A percentile compares a stretch with the other conserved stretches of the same genome.
Conservation (phyloP, 2,329 filamentous ascomycete genomes). For the Aspergillus novoparasiticus region DNA sequence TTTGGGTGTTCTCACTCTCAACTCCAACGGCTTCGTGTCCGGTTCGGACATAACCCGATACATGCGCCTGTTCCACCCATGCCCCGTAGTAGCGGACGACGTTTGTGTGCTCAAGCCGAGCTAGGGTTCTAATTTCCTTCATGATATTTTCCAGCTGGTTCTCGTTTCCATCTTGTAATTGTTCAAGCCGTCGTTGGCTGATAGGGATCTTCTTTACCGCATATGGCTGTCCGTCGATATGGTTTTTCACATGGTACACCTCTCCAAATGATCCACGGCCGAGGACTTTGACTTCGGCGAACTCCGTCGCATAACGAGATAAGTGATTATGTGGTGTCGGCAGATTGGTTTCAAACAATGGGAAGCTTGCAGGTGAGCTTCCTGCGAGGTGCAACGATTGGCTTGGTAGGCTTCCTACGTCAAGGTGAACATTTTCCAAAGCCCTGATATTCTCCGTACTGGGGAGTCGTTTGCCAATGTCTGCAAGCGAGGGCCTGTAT, state of each 20-base stretch:
- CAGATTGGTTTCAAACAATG: conserved; percentile 30
- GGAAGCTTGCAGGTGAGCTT: conserved; percentile 36
- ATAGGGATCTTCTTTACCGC: conserved; percentile 68
- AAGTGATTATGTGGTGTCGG: conserved; percentile 27
- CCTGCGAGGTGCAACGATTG: conserved; percentile 28
- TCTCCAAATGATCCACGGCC: conserved; percentile 68
- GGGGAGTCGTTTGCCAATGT: conserved; percentile 23
- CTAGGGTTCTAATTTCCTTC: conserved; percentile 63
- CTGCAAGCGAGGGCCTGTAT: conserved; percentile 15
- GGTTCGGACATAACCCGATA: conserved; percentile 17
- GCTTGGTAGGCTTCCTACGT: conserved; percentile 25
- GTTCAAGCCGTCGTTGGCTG: conserved; percentile 53
- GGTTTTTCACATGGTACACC: conserved; percentile 64
- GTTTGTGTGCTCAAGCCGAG: conserved; percentile 64
- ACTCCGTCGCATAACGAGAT: conserved; percentile 54
- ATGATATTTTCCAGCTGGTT: conserved; percentile 60
- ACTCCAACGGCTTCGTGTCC: conserved; percentile 7
- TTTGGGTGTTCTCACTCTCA: conserved; percentile 19
- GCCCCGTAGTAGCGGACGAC: conserved; percentile 67
- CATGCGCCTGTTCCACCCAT: conserved; percentile 60
- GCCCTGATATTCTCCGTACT: conserved; percentile 20
- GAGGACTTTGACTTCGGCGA: conserved; percentile 57
- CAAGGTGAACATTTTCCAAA: conserved; percentile 27
- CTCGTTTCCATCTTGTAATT: conserved; percentile 54
- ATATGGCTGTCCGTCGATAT: conserved; percentile 64